Conservation (phyloP, 1,284 basidiomycete species). For the Entoloma clypeatum region DNA sequence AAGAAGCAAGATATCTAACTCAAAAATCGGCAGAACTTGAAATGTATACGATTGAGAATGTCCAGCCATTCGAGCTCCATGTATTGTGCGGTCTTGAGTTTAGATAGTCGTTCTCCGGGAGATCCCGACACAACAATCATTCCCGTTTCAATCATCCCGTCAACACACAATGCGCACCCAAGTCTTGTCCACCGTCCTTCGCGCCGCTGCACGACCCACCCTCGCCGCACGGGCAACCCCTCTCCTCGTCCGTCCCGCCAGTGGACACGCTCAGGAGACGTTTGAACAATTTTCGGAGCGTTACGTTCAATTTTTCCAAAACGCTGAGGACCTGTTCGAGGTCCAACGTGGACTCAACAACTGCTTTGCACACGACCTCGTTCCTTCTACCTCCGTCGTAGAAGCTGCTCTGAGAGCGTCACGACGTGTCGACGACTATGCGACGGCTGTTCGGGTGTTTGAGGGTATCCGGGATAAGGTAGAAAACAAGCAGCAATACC, state of each 20-base stretch:
- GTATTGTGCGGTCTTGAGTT: too few species aligned
- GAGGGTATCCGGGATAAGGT: conserved; percentile 93
- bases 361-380: conserved; percentile 98
- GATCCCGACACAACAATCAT: conserved; percentile 28
- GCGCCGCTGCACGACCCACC: conserved; percentile 46
- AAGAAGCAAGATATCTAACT: too few species aligned
- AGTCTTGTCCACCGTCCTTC: conserved; percentile 56
- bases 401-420: conserved; percentile 89
- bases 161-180: conserved; percentile 30
- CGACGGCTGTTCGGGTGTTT: conserved; percentile 93
- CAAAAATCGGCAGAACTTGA: too few species aligned
- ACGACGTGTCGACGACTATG: conserved; percentile 93
- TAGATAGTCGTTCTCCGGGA: conserved; percentile 21
- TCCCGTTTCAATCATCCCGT: too few species aligned
- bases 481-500: conserved; percentile 91
- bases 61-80: too few species aligned
- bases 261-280: conserved; percentile 78
- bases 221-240: conserved; percentile 33
- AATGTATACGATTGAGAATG: too few species aligned
- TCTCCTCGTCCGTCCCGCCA: conserved; percentile 44
- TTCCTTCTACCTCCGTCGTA: conserved; percentile 86
- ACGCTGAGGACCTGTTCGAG: too few species aligned
- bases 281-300: conserved; percentile 95
- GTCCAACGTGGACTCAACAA: conserved; percentile 97
- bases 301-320: conserved; percentile 91